These are phyloP conservation scores for Daldinia decipiens DNA, from an alignment of 495 filamentous ascomycete genomes.

Conservation along the genomic window DNA sequence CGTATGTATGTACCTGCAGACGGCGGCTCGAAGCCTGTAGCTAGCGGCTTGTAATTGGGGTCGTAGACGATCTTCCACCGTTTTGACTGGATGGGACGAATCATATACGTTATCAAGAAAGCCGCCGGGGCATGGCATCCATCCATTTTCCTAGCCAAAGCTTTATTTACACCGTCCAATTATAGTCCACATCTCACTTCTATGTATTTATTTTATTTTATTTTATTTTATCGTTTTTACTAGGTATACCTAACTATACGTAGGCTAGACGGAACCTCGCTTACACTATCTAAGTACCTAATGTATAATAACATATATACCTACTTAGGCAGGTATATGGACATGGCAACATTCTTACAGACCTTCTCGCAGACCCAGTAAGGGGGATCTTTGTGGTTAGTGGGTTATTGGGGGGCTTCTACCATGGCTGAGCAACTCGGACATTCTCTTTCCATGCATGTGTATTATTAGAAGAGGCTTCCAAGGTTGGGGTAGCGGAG, in stretches of 20 bases:
- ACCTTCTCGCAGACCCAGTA: background rate
- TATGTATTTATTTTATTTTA: background rate
- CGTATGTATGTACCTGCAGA: constrained; percentile 37
- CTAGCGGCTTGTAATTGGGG: constrained; percentile 14
- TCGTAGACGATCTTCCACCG: constrained; percentile 18
- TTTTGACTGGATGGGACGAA: constrained; percentile 36
- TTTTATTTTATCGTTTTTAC: background rate
- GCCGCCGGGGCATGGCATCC: constrained; percentile 19
- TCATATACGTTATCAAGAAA: constrained; percentile 8
- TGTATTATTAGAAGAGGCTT: constrained; percentile 34
- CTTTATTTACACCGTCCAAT: constrained; percentile 29
- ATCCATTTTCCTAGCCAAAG: background rate
- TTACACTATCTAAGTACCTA: background rate
- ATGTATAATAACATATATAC: background rate
- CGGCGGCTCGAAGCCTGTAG: constrained; percentile 25
- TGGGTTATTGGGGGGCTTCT: constrained; percentile 19
- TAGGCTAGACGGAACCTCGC: no score
- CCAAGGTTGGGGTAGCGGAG: background rate
- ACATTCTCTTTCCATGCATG: constrained; percentile 6
- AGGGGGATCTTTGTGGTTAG: background rate
- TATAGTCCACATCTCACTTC: constrained; percentile 1
- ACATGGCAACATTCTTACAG: background rate
- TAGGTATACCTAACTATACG: background rate
- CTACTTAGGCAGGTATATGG: no score
- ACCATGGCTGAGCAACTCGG: constrained; percentile 30